Percentiles rank a stretch among this genome's conserved stretches.
Evolutionary conservation across 2,329 filamentous ascomycete species (phyloP).

Genomic region (Blastomyces gilchristii): DNA sequence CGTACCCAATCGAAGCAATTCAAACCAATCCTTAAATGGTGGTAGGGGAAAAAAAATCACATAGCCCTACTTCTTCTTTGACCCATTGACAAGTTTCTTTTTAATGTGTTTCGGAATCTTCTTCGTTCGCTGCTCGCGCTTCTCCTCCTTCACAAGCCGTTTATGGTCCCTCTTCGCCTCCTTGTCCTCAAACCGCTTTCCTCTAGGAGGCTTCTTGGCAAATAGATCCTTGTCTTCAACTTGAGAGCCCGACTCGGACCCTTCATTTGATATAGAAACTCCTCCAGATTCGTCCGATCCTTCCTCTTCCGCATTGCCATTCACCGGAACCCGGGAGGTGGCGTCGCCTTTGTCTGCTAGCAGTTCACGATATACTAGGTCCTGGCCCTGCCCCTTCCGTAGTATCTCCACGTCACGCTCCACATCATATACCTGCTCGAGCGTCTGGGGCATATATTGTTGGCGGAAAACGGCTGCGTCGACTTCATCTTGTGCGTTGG

Average conservation of each 20-base stretch:
- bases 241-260: constrained; percentile 31
- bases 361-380: constrained; percentile 77
- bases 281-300: constrained; percentile 29
- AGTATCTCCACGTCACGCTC: constrained; percentile 80
- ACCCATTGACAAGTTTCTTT: constrained; percentile 62
- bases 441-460: constrained; percentile 90
- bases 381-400: constrained; percentile 58
- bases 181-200: constrained; percentile 83
- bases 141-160: constrained; percentile 83
- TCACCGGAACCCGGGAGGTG: constrained; percentile 14
- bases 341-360: constrained; percentile 55
- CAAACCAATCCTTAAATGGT: neutral
- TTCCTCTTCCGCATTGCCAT: constrained; percentile 24
- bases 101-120: constrained; percentile 97
- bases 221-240: constrained; percentile 41
- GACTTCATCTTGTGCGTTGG: constrained; percentile 52
- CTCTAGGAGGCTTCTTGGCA: constrained; percentile 59
- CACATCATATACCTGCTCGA: constrained; percentile 93
- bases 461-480: constrained; percentile 90
- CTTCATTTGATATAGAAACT: constrained; percentile 32
- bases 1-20: neutral
- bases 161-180: constrained; percentile 85
- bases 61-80: constrained; percentile 28
- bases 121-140: constrained; percentile 80
- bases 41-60: neutral